Conservation (phyloP, 306 rosid species). For the Sicyos baderoa region DNA sequence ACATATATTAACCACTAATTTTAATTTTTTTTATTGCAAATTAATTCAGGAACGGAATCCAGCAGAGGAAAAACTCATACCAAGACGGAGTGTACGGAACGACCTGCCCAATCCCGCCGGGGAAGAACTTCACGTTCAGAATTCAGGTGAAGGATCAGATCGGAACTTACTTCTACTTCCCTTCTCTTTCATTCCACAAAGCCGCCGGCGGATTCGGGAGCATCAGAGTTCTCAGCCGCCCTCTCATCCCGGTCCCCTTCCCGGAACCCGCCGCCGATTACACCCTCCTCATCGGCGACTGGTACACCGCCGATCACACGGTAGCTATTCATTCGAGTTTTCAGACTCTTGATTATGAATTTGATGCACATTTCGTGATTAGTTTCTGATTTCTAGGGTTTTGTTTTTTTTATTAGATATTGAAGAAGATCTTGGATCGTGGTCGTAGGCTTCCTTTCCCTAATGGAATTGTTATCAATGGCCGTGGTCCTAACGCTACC, state of each 20-base stretch:
- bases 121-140: constrained; percentile 79
- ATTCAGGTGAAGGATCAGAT: constrained; percentile 86
- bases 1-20: no score
- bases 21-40: no score
- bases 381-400: no score
- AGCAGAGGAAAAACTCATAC: constrained; percentile 75
- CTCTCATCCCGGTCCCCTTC: constrained; percentile 83
- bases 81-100: constrained; percentile 83
- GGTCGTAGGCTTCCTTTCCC: constrained; percentile 78
- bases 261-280: constrained; percentile 69
- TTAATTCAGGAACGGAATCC: constrained; percentile 70
- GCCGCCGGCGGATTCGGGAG: constrained; percentile 87
- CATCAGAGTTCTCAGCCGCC: constrained; percentile 75
- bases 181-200: constrained; percentile 75
- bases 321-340: constrained; percentile 21
- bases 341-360: not conserved
- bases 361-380: not conserved
- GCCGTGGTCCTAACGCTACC: constrained; percentile 49
- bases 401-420: no score
- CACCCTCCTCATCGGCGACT: constrained; percentile 76
- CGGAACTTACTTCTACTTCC: constrained; percentile 81
- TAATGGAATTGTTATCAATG: constrained; percentile 61
- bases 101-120: constrained; percentile 85
- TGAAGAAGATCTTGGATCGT: constrained; percentile 45
- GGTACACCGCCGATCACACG: constrained; percentile 59